Base-by-base conservation (phyloP, 352 stramenopile species). In the Thalassiosira sp. region DNA sequence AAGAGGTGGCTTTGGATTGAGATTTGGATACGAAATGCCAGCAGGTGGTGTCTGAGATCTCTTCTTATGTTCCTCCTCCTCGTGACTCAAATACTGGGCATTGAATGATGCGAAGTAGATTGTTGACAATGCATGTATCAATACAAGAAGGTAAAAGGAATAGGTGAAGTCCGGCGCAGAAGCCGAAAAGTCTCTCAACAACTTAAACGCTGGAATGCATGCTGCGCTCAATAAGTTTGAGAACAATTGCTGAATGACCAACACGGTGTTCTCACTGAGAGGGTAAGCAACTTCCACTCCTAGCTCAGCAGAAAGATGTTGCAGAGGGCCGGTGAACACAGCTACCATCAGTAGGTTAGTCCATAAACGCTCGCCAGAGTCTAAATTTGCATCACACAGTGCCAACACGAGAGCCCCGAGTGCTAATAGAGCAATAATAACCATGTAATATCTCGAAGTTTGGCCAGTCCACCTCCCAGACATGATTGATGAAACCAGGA, bases 51-150 rank as follows among this genome's bases (percentile, higher is more conserved):
- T 20, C 33, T 52, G 33, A 16, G 49, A 33, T 16, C 11, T 52
- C 59, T 22, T 58, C 20, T 16, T 59, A 2, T 33, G 40, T n/a
- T 49, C 40, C 58, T 56, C n/a, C n/a, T 57, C 46, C 25, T 56
- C 27, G 6, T n/a, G 15, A 37, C 27, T 6, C 10, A 52, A 58
- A 22, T 49, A 58, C 16, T 31, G 33, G 10, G 25, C 83, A 67
- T 86, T 86, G 66, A 91, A 92, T 28, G 85, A 88, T 43, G 79
- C 81, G 70, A 92, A 91, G 52, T 88, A 90, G 7, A 91, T 65
- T 35, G 82, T 86, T 1, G 78, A 70, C 16, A 51, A 27, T 31
- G 75, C 82, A 57, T 89, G 79, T 7, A 91, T 54, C 2, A 88
- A 56, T 51, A 90, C 86, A 13, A 93, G 60, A 11, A 93, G 46